Percentiles rank a stretch among this genome's conserved stretches.
These are phyloP conservation scores for Phytophthora colocasiae DNA, from an alignment of 352 stramenopile genomes.

Conservation along the genomic window DNA sequence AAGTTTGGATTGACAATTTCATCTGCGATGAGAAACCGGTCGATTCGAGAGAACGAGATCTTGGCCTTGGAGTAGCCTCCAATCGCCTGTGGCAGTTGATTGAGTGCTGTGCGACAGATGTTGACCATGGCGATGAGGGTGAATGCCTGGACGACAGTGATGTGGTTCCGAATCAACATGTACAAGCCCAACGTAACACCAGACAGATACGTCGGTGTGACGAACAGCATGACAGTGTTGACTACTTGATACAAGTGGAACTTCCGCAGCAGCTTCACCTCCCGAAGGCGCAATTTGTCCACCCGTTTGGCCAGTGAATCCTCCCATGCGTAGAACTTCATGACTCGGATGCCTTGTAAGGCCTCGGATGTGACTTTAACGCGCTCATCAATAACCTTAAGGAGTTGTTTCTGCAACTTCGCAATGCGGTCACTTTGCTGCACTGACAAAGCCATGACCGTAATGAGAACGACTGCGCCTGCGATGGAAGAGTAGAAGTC, in stretches of 20 bases:
- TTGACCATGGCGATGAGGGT: slow-evolving; percentile 37
- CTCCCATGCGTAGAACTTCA: slow-evolving; percentile 92
- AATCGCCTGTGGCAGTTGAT: slow-evolving; percentile 21
- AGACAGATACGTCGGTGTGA: slow-evolving; percentile 51
- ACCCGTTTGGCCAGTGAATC: slow-evolving; percentile 36
- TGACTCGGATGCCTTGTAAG: slow-evolving; percentile 84
- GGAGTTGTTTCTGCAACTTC: slow-evolving; percentile 15
- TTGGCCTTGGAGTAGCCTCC: slow-evolving; percentile 17
- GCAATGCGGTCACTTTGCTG: slow-evolving; percentile 25
- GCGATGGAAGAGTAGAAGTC: slow-evolving; percentile 20
- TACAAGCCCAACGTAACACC: slow-evolving; percentile 44
- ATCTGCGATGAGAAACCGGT: slow-evolving; percentile 7
- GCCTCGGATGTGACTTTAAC: slow-evolving; percentile 94
- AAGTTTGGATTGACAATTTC: not conserved
- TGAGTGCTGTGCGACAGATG: slow-evolving; percentile 21
- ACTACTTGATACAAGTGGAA: slow-evolving; percentile 57
- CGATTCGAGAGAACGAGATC: slow-evolving; percentile 25
- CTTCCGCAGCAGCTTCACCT: slow-evolving; percentile 43
- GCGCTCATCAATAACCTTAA: slow-evolving; percentile 61
- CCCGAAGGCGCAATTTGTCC: slow-evolving; percentile 42
- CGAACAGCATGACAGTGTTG: slow-evolving; percentile 63
- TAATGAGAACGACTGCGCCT: slow-evolving; percentile 17
- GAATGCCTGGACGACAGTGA: slow-evolving; percentile 32
- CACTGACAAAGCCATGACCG: slow-evolving; percentile 27
- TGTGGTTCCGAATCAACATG: slow-evolving; percentile 33